phyloP scores from a whole-genome alignment of 2,329 filamentous ascomycete genomes.

The Hypomyces perniciosus region DNA sequence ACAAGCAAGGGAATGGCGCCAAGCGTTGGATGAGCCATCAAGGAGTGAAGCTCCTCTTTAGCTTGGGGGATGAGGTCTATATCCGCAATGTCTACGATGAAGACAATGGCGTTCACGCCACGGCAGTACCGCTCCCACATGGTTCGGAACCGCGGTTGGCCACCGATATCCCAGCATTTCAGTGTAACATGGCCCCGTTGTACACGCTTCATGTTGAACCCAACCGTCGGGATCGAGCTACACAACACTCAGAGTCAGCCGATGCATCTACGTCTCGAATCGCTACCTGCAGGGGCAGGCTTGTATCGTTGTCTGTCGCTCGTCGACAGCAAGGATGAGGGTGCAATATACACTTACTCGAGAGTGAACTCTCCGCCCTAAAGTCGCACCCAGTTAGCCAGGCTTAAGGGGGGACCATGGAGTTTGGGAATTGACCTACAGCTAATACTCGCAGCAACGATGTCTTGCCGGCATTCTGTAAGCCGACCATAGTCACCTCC shows the following conservation, averaged over 20 bases:
- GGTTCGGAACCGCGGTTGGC: slow-evolving; percentile 90
- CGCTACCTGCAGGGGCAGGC: background rate
- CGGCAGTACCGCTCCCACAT: slow-evolving; percentile 99
- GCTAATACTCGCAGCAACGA: slow-evolving; percentile 88
- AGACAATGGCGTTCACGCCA: slow-evolving; percentile 95
- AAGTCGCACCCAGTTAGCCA: slow-evolving; percentile 12
- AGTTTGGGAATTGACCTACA: slow-evolving; percentile 54
- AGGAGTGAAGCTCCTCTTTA: slow-evolving; percentile 83
- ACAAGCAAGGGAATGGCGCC: slow-evolving; percentile 89
- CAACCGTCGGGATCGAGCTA: slow-evolving; percentile 96
- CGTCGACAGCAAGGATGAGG: slow-evolving; percentile 2
- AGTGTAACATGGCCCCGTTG: slow-evolving; percentile 97
- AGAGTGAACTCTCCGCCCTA: slow-evolving; percentile 98
- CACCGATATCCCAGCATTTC: slow-evolving; percentile 98
- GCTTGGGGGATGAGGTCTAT: slow-evolving; percentile 72
- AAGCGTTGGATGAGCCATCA: slow-evolving; percentile 78
- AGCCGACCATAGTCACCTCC: slow-evolving; percentile 98
- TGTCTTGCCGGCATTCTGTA: slow-evolving; percentile 98
- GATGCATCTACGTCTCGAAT: slow-evolving; percentile 7
- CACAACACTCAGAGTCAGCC: slow-evolving; percentile 36
- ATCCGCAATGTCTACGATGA: slow-evolving; percentile 96
- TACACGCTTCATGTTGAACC: slow-evolving; percentile 98
- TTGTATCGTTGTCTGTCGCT: background rate
- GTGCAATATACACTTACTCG: slow-evolving; percentile 62
- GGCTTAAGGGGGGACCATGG: slow-evolving; percentile 12